Evolutionary conservation across 129 eudicot genomes (phyloP).

Genomic region (Mikania micrantha): DNA sequence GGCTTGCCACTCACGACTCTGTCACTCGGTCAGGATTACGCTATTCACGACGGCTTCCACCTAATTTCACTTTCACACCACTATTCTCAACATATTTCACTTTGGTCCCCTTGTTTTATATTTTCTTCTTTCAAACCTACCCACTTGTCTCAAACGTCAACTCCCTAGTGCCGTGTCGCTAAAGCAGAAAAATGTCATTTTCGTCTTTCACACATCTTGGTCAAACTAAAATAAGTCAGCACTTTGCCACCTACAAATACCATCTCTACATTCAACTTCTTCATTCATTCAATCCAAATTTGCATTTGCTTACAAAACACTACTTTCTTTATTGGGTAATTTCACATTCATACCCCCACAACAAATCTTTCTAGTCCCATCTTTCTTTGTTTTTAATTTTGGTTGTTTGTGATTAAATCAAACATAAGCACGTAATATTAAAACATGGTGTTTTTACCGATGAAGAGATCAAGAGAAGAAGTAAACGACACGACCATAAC

Average conservation of each 20-base stretch:
- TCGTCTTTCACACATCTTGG: slow-evolving; percentile 22
- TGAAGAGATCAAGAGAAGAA: slow-evolving; percentile 57
- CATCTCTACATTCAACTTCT: slow-evolving; percentile 2
- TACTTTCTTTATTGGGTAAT: slow-evolving; percentile 12
- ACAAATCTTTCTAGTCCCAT: not conserved
- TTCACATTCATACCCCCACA: slow-evolving; percentile 4
- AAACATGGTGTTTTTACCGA: slow-evolving; percentile 28
- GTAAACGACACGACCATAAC: slow-evolving; percentile 24
- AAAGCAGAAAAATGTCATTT: slow-evolving; percentile 26
- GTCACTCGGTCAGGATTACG: slow-evolving; percentile 36
- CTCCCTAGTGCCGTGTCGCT: slow-evolving; percentile 13
- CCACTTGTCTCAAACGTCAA: slow-evolving; percentile 28
- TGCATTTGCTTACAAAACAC: slow-evolving; percentile 20
- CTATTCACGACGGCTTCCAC: slow-evolving; percentile 20
- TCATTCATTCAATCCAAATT: slow-evolving; percentile 22
- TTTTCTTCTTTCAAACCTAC: not conserved
- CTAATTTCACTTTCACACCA: slow-evolving; percentile 10
- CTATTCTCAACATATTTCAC: not conserved
- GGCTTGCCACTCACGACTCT: slow-evolving; percentile 32
- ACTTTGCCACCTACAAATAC: slow-evolving; percentile 30
- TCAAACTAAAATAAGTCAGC: slow-evolving; percentile 38
- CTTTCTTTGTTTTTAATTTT: not conserved
- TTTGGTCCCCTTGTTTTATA: not conserved
- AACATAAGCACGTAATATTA: no score
- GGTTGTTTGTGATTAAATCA: not conserved